A percentile compares a stretch with the other conserved stretches of the same genome.
Evolutionary conservation across 768 basidiomycete species (phyloP).

Genomic region (Leccinellum rugosiceps): DNA sequence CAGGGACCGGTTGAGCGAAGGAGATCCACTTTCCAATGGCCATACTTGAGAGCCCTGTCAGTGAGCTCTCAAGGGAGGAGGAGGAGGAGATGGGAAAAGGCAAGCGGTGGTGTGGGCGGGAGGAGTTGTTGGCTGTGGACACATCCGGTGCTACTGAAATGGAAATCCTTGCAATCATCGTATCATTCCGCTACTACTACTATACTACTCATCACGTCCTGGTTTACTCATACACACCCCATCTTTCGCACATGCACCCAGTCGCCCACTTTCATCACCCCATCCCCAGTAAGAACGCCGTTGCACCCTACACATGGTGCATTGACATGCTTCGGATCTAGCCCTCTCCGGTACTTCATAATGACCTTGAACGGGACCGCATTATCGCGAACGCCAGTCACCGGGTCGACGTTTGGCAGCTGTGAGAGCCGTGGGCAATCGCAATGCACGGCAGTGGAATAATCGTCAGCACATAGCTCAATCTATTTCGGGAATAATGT

Average conservation of each 20-base stretch:
- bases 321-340: conserved; percentile 47
- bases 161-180: conserved; percentile 2
- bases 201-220: neutral
- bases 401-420: conserved; percentile 71
- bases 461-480: conserved; percentile 1
- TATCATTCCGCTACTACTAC: neutral
- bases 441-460: neutral
- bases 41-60: conserved; percentile 16
- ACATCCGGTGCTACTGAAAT: conserved; percentile 7
- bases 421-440: conserved; percentile 27
- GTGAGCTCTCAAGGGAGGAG: no score
- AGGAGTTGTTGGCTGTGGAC: neutral
- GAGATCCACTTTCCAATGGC: conserved; percentile 39
- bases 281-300: conserved; percentile 48
- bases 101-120: neutral
- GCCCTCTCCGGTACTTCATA: conserved; percentile 65
- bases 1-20: conserved; percentile 30
- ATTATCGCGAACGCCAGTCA: conserved; percentile 60
- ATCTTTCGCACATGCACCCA: conserved; percentile 47
- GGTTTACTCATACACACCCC: conserved; percentile 24
- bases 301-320: conserved; percentile 70
- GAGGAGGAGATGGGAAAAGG: neutral
- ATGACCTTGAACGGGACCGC: conserved; percentile 75
- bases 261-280: conserved; percentile 62
- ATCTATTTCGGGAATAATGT: conserved; percentile 1